Percentiles rank a stretch among this genome's conserved stretches.
phyloP scores from a whole-genome alignment of 345 rosid species.

The Psidium guajava region DNA sequence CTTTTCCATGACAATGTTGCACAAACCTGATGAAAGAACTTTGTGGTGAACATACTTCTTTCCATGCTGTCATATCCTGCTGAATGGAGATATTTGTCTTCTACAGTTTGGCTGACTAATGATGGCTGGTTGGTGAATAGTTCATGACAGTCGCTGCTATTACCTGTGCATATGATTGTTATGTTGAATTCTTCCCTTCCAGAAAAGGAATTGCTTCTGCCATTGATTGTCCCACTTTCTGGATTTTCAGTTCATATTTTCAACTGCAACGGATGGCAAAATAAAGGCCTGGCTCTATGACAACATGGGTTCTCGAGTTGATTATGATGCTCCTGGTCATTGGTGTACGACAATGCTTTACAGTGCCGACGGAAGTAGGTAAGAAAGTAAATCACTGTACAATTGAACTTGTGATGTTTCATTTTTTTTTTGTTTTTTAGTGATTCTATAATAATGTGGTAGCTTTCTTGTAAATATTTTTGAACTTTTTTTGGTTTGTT shows the following conservation, averaged over 20 bases:
- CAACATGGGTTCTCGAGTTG: slow-evolving; percentile 66
- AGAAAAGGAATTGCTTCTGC: not conserved
- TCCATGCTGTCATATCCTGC: not conserved
- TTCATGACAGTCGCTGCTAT: not conserved
- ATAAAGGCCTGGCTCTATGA: slow-evolving; percentile 95
- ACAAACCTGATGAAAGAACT: not conserved
- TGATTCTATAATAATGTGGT: not conserved
- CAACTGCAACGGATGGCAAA: slow-evolving; percentile 84
- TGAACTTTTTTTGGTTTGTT: not conserved
- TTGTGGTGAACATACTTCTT: not conserved
- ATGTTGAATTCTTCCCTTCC: not conserved
- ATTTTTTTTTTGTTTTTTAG: not conserved
- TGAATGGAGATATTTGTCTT: not conserved
- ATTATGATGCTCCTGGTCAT: slow-evolving; percentile 83
- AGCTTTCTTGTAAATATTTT: not conserved
- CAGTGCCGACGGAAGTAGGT: slow-evolving; percentile 91
- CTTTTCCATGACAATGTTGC: not conserved
- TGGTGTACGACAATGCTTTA: slow-evolving; percentile 83
- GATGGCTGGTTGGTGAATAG: not conserved
- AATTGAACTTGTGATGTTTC: not conserved
- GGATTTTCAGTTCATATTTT: slow-evolving; percentile 62
- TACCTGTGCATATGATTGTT: not conserved
- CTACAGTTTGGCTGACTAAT: not conserved
- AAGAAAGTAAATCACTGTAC: not conserved
- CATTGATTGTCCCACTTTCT: not conserved